Conservation (phyloP, 2,329 filamentous ascomycete species). For the Xylaria sp. region DNA sequence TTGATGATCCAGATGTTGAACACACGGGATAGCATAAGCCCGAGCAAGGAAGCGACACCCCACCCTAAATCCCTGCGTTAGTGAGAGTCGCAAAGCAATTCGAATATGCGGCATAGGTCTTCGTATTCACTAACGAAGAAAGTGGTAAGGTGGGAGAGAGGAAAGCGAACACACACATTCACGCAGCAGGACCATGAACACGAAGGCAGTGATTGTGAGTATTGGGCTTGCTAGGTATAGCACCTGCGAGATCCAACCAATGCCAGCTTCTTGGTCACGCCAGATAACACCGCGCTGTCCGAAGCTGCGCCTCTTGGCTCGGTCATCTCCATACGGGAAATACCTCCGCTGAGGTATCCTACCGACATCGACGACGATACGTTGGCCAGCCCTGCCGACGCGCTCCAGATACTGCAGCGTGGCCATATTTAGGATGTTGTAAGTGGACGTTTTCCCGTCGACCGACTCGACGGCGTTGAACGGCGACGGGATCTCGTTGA, state of each 20-base stretch:
- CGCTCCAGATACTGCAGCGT: slow-evolving; percentile 61
- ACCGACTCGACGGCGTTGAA: slow-evolving; percentile 48
- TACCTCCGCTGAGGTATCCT: slow-evolving; percentile 53
- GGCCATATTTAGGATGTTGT: slow-evolving; percentile 55
- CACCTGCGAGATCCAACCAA: slow-evolving; percentile 55
- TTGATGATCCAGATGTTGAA: slow-evolving; percentile 64
- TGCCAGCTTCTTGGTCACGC: slow-evolving; percentile 41
- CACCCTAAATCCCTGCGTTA: slow-evolving; percentile 46
- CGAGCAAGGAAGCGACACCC: slow-evolving; percentile 53
- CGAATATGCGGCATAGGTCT: neutral
- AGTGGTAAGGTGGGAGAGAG: neutral
- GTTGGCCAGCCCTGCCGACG: slow-evolving; percentile 60
- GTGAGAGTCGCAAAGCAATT: neutral
- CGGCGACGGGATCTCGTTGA: slow-evolving; percentile 45
- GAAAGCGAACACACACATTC: slow-evolving; percentile 47
- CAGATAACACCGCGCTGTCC: slow-evolving; percentile 40
- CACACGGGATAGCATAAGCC: slow-evolving; percentile 59
- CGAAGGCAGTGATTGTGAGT: slow-evolving; percentile 51
- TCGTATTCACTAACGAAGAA: neutral
- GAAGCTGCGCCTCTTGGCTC: slow-evolving; percentile 30
- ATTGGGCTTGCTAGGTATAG: slow-evolving; percentile 55
- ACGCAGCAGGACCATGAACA: slow-evolving; percentile 52
- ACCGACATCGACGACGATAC: slow-evolving; percentile 63
- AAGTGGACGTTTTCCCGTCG: slow-evolving; percentile 40
- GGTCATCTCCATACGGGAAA: slow-evolving; percentile 37